Conservation (phyloP, 345 rosid genomes). For the Corymbia maculata region DNA sequence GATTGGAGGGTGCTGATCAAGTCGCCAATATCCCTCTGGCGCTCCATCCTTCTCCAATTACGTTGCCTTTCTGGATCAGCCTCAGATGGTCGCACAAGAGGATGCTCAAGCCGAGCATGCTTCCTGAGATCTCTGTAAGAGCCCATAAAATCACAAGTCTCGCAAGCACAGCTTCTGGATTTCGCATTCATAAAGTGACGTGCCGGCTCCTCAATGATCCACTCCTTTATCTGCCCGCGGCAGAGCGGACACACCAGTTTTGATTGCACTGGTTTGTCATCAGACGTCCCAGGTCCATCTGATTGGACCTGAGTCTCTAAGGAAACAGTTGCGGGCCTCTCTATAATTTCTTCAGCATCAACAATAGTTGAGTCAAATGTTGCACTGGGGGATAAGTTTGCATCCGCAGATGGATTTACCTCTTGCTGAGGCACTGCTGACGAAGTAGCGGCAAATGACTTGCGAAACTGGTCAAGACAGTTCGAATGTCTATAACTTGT, state of each 20-base stretch:
- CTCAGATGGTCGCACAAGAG: conserved; percentile 77
- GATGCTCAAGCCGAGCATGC: conserved; percentile 86
- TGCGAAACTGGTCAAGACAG: conserved; percentile 86
- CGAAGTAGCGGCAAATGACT: conserved; percentile 42
- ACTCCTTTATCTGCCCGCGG: conserved; percentile 76
- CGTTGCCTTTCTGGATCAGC: conserved; percentile 90
- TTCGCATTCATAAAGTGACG: conserved; percentile 81
- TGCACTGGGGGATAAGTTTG: background rate
- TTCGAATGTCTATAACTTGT: conserved; percentile 96
- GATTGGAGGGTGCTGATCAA: conserved; percentile 85
- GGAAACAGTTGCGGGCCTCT: background rate
- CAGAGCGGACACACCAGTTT: conserved; percentile 82
- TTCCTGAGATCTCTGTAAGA: conserved; percentile 78
- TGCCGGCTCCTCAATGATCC: conserved; percentile 66
- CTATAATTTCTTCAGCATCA: conserved; percentile 18
- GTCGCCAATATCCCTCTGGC: conserved; percentile 94
- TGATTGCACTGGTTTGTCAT: conserved; percentile 24
- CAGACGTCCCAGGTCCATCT: conserved; percentile 1
- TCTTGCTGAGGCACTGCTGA: background rate
- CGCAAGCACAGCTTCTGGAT: conserved; percentile 78
- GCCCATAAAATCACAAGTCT: conserved; percentile 70
- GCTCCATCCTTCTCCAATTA: conserved; percentile 92
- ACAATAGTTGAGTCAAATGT: conserved; percentile 16
- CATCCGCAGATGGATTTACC: background rate
- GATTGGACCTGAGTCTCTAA: background rate